Conservation (phyloP, 2,329 filamentous ascomycete genomes). For the Aspergillus sergii region DNA sequence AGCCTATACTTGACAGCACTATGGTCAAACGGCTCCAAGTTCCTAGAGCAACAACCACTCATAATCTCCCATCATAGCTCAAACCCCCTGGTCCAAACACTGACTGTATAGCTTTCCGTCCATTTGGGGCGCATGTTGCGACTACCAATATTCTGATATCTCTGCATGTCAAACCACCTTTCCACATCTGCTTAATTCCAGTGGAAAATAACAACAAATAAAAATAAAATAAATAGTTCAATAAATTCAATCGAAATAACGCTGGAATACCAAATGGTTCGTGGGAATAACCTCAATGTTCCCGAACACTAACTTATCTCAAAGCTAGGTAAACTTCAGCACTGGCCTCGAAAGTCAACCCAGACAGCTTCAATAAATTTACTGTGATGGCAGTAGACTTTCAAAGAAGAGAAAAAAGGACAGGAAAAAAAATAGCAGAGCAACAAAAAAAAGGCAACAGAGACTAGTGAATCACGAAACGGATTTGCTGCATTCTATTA, state of each 20-base stretch:
- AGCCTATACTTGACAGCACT: background rate
- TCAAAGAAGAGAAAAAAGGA: background rate
- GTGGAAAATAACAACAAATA: too few species aligned
- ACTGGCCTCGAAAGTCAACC: background rate
- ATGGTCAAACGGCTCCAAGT: constrained; percentile 3
- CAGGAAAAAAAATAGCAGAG: background rate
- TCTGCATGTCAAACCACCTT: background rate
- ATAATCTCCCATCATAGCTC: background rate
- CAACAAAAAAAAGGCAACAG: background rate
- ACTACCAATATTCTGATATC: background rate
- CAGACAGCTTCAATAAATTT: background rate
- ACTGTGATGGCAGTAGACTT: background rate
- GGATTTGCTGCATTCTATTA: background rate
- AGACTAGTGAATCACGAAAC: background rate
- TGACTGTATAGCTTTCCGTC: background rate
- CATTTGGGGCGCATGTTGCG: background rate
- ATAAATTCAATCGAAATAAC: background rate
- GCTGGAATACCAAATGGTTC: background rate
- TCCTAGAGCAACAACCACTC: constrained; percentile 7
- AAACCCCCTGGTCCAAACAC: background rate
- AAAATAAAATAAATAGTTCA: background rate
- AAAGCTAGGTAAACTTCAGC: background rate
- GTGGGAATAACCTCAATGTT: background rate
- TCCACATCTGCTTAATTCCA: background rate
- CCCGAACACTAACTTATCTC: background rate